phyloP scores from a whole-genome alignment of 2,329 filamentous ascomycete species.

The Pleomassaria siparia region DNA sequence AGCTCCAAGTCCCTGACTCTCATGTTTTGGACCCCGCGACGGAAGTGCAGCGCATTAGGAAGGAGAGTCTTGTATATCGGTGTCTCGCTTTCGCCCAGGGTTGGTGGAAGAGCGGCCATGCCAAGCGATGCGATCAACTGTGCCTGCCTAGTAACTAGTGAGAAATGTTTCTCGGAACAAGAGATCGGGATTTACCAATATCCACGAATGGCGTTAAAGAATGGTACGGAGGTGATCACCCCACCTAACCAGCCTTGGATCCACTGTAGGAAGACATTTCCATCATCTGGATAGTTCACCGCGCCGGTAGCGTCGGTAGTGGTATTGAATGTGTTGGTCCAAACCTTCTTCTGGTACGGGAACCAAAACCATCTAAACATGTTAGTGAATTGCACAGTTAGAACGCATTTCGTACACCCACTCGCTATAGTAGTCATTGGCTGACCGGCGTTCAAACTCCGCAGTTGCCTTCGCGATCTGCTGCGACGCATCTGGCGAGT shows the following conservation, averaged over 20 bases:
- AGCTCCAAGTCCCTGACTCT: conserved; percentile 50
- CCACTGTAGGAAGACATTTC: conserved; percentile 43
- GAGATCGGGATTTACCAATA: background rate
- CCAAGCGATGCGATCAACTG: conserved; percentile 37
- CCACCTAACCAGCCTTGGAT: conserved; percentile 41
- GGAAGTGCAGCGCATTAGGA: conserved; percentile 52
- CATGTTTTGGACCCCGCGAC: conserved; percentile 51
- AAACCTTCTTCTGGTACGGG: conserved; percentile 48
- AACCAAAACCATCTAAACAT: conserved; percentile 53
- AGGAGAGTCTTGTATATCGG: conserved; percentile 44
- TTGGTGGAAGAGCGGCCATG: conserved; percentile 28
- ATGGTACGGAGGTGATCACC: conserved; percentile 36
- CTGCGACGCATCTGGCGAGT: conserved; percentile 31
- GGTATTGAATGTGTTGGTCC: conserved; percentile 51
- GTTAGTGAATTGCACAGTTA: background rate
- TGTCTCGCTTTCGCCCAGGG: conserved; percentile 23
- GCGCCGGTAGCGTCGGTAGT: conserved; percentile 33
- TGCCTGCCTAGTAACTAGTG: conserved; percentile 32
- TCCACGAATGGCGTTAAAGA: conserved; percentile 40
- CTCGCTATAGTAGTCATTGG: conserved; percentile 50
- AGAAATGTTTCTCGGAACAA: background rate
- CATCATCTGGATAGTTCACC: conserved; percentile 42
- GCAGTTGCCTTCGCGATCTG: conserved; percentile 38
- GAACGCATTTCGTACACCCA: conserved; percentile 2
- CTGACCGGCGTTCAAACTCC: conserved; percentile 44